Conservation (phyloP, 2,329 filamentous ascomycete species). For the Pseudocercospora musae region DNA sequence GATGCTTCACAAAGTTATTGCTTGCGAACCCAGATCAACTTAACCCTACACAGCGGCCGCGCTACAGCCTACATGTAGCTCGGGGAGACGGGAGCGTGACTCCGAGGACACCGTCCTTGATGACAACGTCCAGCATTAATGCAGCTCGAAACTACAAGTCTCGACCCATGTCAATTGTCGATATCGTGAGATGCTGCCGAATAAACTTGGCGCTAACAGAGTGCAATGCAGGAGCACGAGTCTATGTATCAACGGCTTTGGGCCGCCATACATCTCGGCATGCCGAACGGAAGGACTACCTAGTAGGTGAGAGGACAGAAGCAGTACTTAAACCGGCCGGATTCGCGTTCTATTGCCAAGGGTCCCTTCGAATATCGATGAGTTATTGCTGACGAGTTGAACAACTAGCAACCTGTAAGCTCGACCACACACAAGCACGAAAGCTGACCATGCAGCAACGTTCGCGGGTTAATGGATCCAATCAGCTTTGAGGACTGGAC, state of each 20-base stretch:
- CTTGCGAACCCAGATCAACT: not conserved
- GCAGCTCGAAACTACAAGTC: not conserved
- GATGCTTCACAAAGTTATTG: not conserved
- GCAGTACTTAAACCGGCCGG: not conserved
- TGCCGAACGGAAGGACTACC: constrained; percentile 2
- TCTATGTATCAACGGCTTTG: not conserved
- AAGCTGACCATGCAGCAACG: not conserved
- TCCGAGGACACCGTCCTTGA: not conserved
- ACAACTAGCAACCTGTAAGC: not conserved
- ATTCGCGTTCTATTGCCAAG: not conserved
- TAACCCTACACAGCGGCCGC: not conserved
- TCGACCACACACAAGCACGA: not conserved
- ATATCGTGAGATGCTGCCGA: not conserved
- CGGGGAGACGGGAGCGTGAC: not conserved
- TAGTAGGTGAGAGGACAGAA: not conserved
- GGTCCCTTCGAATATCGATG: not conserved
- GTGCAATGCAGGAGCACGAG: not conserved
- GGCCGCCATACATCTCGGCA: constrained; percentile 1
- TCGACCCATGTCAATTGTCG: not conserved
- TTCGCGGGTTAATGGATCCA: not conserved
- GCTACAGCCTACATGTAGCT: not conserved
- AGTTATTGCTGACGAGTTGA: not conserved
- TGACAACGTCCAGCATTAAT: not conserved
- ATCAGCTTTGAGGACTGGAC: not conserved
- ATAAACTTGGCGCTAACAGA: not conserved